phyloP scores from a whole-genome alignment of 495 filamentous ascomycete species.

The Xylaria intraflava region DNA sequence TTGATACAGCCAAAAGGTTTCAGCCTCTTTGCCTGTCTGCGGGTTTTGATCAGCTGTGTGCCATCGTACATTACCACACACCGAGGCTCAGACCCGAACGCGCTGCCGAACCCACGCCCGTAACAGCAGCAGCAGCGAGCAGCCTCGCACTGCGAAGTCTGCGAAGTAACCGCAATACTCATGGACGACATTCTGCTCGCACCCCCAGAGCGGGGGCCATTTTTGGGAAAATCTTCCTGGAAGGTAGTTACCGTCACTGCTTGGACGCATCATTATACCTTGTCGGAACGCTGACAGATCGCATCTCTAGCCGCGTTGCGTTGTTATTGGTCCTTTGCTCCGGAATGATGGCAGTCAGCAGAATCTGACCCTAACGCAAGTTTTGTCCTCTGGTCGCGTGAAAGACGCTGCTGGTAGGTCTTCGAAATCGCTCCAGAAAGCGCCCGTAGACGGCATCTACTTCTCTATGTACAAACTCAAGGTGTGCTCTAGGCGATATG shows the following conservation, averaged over 20 bases:
- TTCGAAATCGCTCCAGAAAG: conserved; percentile 21
- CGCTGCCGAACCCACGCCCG: conserved; percentile 13
- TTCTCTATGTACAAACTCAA: conserved; percentile 51
- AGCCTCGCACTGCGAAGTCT: conserved; percentile 14
- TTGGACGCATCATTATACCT: neutral
- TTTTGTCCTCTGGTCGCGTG: conserved; percentile 22
- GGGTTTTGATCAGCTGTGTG: neutral
- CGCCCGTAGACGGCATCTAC: conserved; percentile 32
- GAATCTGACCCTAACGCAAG: conserved; percentile 20
- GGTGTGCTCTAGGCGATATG: conserved; percentile 24
- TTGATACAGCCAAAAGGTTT: conserved; percentile 1
- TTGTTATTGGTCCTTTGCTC: conserved; percentile 32
- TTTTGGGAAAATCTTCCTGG: conserved; percentile 50
- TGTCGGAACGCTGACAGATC: conserved; percentile 1
- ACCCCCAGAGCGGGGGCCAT: conserved; percentile 50
- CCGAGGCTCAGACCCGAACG: neutral
- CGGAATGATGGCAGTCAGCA: conserved; percentile 16
- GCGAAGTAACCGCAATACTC: conserved; percentile 6
- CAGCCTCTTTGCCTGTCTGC: neutral
- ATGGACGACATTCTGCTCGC: conserved; percentile 53
- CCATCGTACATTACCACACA: neutral
- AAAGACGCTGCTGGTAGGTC: conserved; percentile 23
- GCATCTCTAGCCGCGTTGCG: conserved; percentile 36
- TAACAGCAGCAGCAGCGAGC: conserved; percentile 16
- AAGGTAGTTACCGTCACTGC: conserved; percentile 37